Evolutionary conservation across 371 early-diverging fungal species (phyloP).

Genomic region (Mortierella sp.): DNA sequence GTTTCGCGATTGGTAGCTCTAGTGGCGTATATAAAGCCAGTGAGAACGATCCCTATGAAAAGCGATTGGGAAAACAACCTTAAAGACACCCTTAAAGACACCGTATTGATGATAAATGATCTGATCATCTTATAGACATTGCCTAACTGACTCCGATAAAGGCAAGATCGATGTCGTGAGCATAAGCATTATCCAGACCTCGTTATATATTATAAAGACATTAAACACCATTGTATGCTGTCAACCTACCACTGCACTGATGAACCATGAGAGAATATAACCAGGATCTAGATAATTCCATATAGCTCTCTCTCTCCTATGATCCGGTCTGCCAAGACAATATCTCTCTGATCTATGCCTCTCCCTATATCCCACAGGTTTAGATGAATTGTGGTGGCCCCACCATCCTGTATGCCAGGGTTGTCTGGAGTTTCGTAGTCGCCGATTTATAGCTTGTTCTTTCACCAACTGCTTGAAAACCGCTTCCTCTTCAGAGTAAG

Average conservation of each 20-base stretch:
- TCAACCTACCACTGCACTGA: neutral
- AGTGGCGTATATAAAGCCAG: constrained; percentile 3
- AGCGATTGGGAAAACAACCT: neutral
- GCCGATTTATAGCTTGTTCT: neutral
- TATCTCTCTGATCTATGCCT: neutral
- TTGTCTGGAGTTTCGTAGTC: neutral
- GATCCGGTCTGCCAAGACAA: no score
- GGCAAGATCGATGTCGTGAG: neutral
- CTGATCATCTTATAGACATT: neutral
- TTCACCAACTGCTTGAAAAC: neutral
- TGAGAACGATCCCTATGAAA: neutral
- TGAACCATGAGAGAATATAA: neutral
- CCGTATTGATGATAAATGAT: neutral
- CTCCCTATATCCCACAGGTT: neutral
- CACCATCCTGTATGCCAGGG: constrained; percentile 1
- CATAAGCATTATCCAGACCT: neutral
- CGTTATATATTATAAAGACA: neutral
- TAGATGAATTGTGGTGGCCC: neutral
- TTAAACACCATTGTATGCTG: neutral
- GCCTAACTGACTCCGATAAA: neutral
- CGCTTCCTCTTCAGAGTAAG: constrained; percentile 8
- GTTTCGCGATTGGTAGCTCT: neutral
- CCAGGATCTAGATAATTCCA: neutral
- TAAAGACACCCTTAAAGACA: neutral
- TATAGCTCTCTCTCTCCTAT: neutral